Evolutionary conservation across 23 red algal species (phyloP), one percentile per base, ranked within the genome.

Genomic region (Agarophyton chilense): DNA sequence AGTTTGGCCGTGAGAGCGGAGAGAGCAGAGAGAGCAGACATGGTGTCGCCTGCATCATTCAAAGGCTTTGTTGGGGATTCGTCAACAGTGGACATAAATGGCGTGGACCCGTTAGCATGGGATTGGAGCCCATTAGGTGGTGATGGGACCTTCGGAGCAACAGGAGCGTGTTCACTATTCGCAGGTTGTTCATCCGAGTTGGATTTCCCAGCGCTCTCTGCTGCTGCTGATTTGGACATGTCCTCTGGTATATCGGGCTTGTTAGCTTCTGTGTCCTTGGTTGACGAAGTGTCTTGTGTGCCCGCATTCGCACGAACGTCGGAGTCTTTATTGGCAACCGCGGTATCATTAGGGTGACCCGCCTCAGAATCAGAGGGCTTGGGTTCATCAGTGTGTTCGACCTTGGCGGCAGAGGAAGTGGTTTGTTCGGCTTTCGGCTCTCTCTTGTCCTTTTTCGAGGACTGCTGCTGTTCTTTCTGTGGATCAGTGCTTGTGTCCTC

Each of bases 1-100:
- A 78, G 51, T 28, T 78, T 78, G 4, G 73, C 73, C 4, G 73
- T 35, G 29, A 78, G 73, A 1, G 73, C 73, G 11, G 46, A 54
- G 18, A 78, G 46, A 2, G 73, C 73, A 25, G 73, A 50, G 14
- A 51, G 4, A 54, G 73, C 73, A n/a, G n/a, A n/a, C n/a, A n/a
- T n/a, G n/a, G n/a, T n/a, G 32, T 78, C 44, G 9, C 40, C 6
- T 4, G 38, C 32, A 70, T 70, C 64, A 21, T 18, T 26, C 19
- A 33, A 70, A 16, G 38, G 11, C 34, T 42, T 70, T 36, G 64
- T 21, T 70, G 32, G 21, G 40, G 64, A 42, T 14, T 36, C 19
- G 13, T 70, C 64, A 18, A 18, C 38, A 18, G 6, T 10, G 2
- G 64, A 36, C 17, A 39, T 33, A 70, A 33, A 39, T 36, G 64